A percentile compares a stretch with the other conserved stretches of the same genome.
Conservation (phyloP, 164 flowering plant genomes). For the Stephania yunnanensis region DNA sequence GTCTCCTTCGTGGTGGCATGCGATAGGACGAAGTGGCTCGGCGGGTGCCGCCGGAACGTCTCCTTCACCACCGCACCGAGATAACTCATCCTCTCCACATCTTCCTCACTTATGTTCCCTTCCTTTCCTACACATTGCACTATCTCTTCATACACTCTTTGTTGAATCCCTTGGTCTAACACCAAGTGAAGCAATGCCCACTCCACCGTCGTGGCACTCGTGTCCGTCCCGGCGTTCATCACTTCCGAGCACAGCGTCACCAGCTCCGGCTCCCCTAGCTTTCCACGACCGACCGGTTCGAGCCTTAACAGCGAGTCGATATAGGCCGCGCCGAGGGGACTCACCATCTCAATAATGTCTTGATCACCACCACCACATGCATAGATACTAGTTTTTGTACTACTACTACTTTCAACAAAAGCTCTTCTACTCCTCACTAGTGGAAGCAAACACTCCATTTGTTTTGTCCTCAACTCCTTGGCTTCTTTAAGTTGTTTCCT, state of each 20-base stretch:
- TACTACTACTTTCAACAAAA: conserved; percentile 34
- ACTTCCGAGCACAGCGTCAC: conserved; percentile 74
- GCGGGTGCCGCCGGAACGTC: conserved; percentile 83
- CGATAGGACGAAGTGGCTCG: conserved; percentile 72
- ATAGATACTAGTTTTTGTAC: conserved; percentile 3
- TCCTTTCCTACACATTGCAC: conserved; percentile 43
- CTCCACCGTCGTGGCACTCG: conserved; percentile 71
- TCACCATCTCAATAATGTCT: conserved; percentile 39
- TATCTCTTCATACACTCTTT: conserved; percentile 58
- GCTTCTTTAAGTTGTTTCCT: conserved; percentile 49
- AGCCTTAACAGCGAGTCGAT: conserved; percentile 65
- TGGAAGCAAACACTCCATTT: conserved; percentile 61
- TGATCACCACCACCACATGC: not conserved
- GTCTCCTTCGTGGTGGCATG: conserved; percentile 61
- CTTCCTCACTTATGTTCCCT: conserved; percentile 38
- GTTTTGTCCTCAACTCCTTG: conserved; percentile 49
- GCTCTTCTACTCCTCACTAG: conserved; percentile 43
- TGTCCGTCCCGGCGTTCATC: conserved; percentile 86
- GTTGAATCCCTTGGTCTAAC: conserved; percentile 54
- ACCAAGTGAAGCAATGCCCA: conserved; percentile 81
- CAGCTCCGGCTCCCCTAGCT: conserved; percentile 61
- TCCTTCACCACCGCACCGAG: conserved; percentile 72
- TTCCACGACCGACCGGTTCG: conserved; percentile 36
- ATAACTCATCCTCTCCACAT: conserved; percentile 63
- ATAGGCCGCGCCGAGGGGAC: conserved; percentile 76